Percentiles rank a stretch among this genome's conserved stretches.
phyloP scores from a whole-genome alignment of 2,329 filamentous ascomycete species.

The Chaetothyriales sp. region DNA sequence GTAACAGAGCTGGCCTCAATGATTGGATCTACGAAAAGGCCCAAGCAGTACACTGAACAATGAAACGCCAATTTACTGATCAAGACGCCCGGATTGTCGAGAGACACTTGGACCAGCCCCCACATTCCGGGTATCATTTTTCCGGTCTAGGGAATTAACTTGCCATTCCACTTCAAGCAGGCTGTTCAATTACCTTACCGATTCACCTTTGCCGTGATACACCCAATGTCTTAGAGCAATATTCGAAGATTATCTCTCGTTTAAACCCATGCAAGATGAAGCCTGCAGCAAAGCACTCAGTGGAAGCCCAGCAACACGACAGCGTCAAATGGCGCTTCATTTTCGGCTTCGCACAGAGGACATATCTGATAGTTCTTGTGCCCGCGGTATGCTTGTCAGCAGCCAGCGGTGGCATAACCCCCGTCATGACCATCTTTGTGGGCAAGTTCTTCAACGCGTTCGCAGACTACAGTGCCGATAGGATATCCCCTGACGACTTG shows the following conservation, averaged over 20 bases:
- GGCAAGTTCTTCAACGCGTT: constrained; percentile 64
- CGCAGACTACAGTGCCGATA: constrained; percentile 48
- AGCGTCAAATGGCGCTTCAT: constrained; percentile 39
- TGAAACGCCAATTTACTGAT: background rate
- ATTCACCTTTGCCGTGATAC: background rate
- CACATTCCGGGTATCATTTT: background rate
- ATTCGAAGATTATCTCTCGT: too few species aligned
- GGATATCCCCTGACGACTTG: constrained; percentile 37
- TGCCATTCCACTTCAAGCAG: background rate
- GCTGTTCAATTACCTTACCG: background rate
- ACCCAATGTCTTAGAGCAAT: background rate
- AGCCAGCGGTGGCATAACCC: constrained; percentile 48
- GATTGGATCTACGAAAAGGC: constrained; percentile 92
- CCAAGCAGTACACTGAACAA: constrained; percentile 36
- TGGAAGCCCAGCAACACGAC: background rate
- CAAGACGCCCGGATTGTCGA: background rate
- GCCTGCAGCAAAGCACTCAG: background rate
- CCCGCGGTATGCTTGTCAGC: constrained; percentile 44
- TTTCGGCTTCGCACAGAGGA: constrained; percentile 57
- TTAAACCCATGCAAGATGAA: background rate
- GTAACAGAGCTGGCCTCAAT: constrained; percentile 77
- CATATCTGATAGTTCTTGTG: constrained; percentile 43
- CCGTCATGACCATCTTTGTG: constrained; percentile 54
- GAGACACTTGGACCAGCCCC: too few species aligned
- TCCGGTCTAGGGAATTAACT: too few species aligned